Evolutionary conservation across 495 filamentous ascomycete genomes (phyloP), one percentile per base, ranked within the genome.

Genomic region (Tuber microsphaerosporum): DNA sequence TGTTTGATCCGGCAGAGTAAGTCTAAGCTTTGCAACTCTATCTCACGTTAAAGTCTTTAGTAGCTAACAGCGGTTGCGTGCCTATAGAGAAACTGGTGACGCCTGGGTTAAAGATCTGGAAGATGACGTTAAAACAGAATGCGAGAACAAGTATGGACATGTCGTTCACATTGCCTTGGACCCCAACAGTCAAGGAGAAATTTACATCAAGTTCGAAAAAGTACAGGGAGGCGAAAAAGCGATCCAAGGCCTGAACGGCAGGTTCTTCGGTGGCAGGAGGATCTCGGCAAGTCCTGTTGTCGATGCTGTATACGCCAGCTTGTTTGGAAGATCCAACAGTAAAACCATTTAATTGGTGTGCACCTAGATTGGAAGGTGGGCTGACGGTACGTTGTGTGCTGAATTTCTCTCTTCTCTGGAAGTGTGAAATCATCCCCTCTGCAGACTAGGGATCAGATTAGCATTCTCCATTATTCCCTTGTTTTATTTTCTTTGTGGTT

Each of bases 161-260:
- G 94, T 99, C 83, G 93, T 97, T 86, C 96, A 99, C 89, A 97
- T 97, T 86, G 88, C 93, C 82, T 86, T 97, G 87, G 94, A 97
- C 88, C 89, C 92, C 77, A 97, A 95, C 84, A 93, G 92, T 73
- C 89, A 92, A 83, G 96, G 96, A 85, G 96, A 98, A 82, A 94
- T 99, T 82, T 99, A 97, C 85, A 89, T 98, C 83, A 98, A 98
- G 85, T 99, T 98, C 84, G 93, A 97, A 85, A 91, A 92, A 76
- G 92, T 97, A 74, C 89, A 92, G 80, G 95, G 94, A 74, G 96
- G 94, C 81, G 92, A 97, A 83, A 98, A 97, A 79, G 95, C 96
- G 75, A 94, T 97, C 87, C 95, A 97, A 84, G 96, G 96, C 76
- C 88, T 99, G 73, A 99, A 98, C 84, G 96, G 96, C 69, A 90